Evolutionary conservation across 352 stramenopile species (phyloP).

Genomic region (Phytophthora syringae): DNA sequence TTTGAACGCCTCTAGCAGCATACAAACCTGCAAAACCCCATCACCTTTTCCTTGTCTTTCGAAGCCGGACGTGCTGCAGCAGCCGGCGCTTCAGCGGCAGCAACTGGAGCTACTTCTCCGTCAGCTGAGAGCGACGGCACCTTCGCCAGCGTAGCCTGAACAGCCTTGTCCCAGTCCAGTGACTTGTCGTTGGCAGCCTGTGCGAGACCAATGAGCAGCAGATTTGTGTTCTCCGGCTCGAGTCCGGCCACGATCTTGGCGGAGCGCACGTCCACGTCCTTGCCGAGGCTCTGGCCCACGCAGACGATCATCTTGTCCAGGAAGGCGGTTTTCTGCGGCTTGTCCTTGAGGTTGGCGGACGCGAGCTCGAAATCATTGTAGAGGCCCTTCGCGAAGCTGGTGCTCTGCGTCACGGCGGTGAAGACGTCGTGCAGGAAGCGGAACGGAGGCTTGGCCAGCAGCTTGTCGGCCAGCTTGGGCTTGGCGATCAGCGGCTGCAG

Average conservation of each 20-base stretch:
- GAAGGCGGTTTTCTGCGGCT: slow-evolving; percentile 85
- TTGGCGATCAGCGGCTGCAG: slow-evolving; percentile 93
- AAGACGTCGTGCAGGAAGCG: slow-evolving; percentile 97
- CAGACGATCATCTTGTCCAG: slow-evolving; percentile 90
- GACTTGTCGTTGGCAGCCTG: slow-evolving; percentile 59
- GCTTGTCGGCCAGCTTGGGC: slow-evolving; percentile 95
- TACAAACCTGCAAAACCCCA: too few species aligned
- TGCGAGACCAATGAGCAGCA: slow-evolving; percentile 77
- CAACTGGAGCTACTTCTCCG: slow-evolving; percentile 32
- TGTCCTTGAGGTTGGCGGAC: slow-evolving; percentile 88
- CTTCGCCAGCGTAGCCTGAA: slow-evolving; percentile 68
- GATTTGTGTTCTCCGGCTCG: slow-evolving; percentile 87
- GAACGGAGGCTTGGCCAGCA: slow-evolving; percentile 96
- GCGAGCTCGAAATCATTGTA: slow-evolving; percentile 85
- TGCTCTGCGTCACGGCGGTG: slow-evolving; percentile 80
- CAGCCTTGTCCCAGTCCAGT: slow-evolving; percentile 70
- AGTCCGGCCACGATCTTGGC: slow-evolving; percentile 88
- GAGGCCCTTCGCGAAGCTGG: slow-evolving; percentile 87
- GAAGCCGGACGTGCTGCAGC: slow-evolving; percentile 39
- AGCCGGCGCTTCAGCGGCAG: slow-evolving; percentile 10
- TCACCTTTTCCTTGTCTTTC: slow-evolving; percentile 46
- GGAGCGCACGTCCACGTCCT: slow-evolving; percentile 75
- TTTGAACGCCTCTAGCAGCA: too few species aligned
- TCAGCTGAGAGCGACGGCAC: slow-evolving; percentile 71
- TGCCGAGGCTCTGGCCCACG: slow-evolving; percentile 65